These are phyloP conservation scores for Candida sanyaensis DNA, from an alignment of 1,139 yeast genomes.

Conservation along the genomic window DNA sequence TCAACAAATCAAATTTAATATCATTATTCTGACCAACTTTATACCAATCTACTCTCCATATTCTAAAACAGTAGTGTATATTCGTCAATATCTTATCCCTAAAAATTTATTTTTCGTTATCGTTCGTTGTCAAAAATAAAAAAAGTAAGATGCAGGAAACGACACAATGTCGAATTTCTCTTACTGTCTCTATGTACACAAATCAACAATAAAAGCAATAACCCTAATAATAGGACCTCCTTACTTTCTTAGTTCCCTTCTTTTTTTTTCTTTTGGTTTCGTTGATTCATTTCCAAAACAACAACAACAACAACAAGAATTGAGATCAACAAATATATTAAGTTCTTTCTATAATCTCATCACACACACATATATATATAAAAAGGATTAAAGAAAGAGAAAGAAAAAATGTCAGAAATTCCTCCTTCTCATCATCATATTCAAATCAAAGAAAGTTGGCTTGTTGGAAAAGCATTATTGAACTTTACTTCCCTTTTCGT, in stretches of 20 bases:
- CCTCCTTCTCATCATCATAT: slow-evolving; percentile 25
- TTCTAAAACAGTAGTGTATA: not conserved
- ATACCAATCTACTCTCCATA: not conserved
- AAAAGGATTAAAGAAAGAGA: not conserved
- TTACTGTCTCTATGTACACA: too few species aligned
- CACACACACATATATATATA: too few species aligned
- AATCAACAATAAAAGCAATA: not conserved
- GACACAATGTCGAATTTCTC: not conserved
- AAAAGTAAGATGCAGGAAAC: not conserved
- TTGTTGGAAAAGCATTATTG: slow-evolving; percentile 55
- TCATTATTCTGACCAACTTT: too few species aligned
- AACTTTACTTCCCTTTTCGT: slow-evolving; percentile 62
- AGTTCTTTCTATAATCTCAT: not conserved
- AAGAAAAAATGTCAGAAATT: slow-evolving; percentile 2
- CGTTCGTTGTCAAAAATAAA: not conserved
- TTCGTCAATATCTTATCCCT: not conserved
- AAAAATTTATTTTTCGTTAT: not conserved
- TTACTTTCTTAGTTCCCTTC: not conserved
- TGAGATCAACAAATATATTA: not conserved
- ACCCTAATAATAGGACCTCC: not conserved
- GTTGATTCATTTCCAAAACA: not conserved
- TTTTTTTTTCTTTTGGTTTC: not conserved
- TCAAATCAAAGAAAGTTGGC: slow-evolving; percentile 40
- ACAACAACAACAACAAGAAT: not conserved
- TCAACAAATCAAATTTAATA: too few species aligned